Percentiles rank a stretch among this genome's conserved stretches.
These are phyloP conservation scores for Colletotrichum liaoningense DNA, from an alignment of 2,329 filamentous ascomycete genomes.

Conservation along the genomic window DNA sequence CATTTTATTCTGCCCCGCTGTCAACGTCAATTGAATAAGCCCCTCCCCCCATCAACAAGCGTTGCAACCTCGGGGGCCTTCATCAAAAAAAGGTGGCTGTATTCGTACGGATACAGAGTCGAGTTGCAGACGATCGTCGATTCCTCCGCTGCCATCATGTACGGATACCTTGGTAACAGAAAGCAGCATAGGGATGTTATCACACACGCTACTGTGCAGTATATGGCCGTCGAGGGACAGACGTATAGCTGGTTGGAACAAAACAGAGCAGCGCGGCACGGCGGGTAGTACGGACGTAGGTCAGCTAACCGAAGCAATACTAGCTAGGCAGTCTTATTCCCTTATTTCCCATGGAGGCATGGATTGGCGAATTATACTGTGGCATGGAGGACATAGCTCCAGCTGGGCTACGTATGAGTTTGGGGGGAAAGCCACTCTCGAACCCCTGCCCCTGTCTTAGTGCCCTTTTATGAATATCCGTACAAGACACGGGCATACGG, in stretches of 20 bases:
- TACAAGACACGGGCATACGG: not conserved
- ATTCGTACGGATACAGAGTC: not conserved
- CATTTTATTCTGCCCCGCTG: constrained; percentile 14
- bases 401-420: not conserved
- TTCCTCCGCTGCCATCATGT: not conserved
- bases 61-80: not conserved
- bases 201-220: not conserved
- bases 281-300: not conserved
- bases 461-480: not conserved
- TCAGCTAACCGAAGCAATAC: not conserved
- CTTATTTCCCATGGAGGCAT: not conserved
- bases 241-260: not conserved
- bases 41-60: not conserved
- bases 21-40: constrained; percentile 11
- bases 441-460: not conserved
- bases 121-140: not conserved
- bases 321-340: not conserved
- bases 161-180: not conserved
- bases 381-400: not conserved
- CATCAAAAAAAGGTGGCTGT: not conserved
- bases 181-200: not conserved
- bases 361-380: not conserved
- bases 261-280: not conserved
- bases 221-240: not conserved
- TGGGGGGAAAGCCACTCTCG: not conserved